These are phyloP conservation scores for Pythium periplocum DNA, from an alignment of 352 stramenopile species.

Conservation along the genomic window DNA sequence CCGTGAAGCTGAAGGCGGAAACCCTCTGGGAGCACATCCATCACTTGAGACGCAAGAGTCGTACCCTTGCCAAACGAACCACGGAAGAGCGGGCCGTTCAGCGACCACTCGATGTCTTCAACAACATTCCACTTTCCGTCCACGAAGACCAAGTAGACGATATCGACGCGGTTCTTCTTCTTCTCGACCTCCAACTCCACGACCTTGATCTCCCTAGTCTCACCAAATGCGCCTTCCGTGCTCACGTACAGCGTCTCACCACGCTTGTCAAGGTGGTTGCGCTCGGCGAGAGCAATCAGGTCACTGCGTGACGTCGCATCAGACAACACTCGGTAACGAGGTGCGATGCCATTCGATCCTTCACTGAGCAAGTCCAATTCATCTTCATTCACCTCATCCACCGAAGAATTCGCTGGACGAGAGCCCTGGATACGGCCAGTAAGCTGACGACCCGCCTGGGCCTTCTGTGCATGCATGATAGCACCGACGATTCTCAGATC, in stretches of 20 bases:
- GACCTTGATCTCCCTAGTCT: conserved; percentile 30
- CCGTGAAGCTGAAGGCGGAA: conserved; percentile 84
- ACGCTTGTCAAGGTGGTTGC: conserved; percentile 29
- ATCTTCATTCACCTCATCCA: conserved; percentile 22
- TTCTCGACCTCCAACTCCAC: conserved; percentile 48
- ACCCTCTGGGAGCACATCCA: conserved; percentile 58
- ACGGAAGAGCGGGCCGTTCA: conserved; percentile 57
- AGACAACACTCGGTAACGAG: conserved; percentile 32
- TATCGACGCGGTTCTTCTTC: conserved; percentile 24
- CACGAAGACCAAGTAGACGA: conserved; percentile 27
- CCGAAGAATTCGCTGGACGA: not conserved
- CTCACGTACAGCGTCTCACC: conserved; percentile 49
- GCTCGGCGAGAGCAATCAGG: conserved; percentile 39
- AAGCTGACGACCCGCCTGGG: conserved; percentile 23
- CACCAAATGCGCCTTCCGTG: conserved; percentile 51
- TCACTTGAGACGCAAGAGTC: conserved; percentile 51
- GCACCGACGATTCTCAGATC: conserved; percentile 74
- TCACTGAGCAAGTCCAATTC: conserved; percentile 31
- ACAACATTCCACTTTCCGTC: conserved; percentile 50
- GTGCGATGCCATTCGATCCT: conserved; percentile 24
- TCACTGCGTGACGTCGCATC: conserved; percentile 21
- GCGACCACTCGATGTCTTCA: conserved; percentile 44
- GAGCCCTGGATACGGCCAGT: conserved; percentile 22
- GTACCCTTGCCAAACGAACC: conserved; percentile 25
- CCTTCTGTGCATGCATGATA: conserved; percentile 65